Evolutionary conservation across 2,329 filamentous ascomycete species (phyloP).

Genomic region (Hymenotorrendiella dingleyae): DNA sequence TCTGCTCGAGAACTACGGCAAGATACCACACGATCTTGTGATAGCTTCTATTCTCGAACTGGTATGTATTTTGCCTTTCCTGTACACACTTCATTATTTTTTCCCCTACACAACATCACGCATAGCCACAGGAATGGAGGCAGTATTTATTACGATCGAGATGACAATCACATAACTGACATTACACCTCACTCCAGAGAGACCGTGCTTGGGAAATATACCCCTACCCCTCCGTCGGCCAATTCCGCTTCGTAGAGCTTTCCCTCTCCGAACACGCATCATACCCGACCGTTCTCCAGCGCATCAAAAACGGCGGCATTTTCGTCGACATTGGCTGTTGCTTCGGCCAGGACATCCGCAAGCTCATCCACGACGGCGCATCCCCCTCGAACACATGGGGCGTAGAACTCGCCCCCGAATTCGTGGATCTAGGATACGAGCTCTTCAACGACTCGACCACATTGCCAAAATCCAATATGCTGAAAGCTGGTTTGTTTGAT

Average conservation of each 20-base stretch:
- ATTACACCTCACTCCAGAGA: slow-evolving; percentile 7
- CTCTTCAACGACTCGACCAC: slow-evolving; percentile 34
- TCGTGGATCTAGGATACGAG: slow-evolving; percentile 33
- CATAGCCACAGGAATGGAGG: too few relatives aligned
- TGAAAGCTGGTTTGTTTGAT: slow-evolving; percentile 32
- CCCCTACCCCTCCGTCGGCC: slow-evolving; percentile 24
- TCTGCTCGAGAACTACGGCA: slow-evolving; percentile 14
- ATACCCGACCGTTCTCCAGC: slow-evolving; percentile 14
- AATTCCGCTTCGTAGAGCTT: slow-evolving; percentile 21
- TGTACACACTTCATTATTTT: too few relatives aligned
- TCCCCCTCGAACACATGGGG: slow-evolving; percentile 28
- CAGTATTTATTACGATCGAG: too few relatives aligned
- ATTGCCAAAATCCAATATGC: too few relatives aligned
- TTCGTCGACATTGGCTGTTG: slow-evolving; percentile 36
- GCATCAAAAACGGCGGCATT: slow-evolving; percentile 9
- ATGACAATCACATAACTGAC: not conserved
- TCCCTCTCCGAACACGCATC: slow-evolving; percentile 2
- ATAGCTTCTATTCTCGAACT: slow-evolving; percentile 11
- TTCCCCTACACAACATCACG: not conserved
- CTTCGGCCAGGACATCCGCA: slow-evolving; percentile 35
- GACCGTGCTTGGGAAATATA: slow-evolving; percentile 16
- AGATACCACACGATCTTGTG: slow-evolving; percentile 8
- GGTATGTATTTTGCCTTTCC: slow-evolving; percentile 8
- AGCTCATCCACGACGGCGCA: slow-evolving; percentile 33
- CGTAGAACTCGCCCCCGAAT: slow-evolving; percentile 29